Base-by-base conservation (phyloP, 1,284 basidiomycete species). In the Stygiomarasmius scandens region DNA sequence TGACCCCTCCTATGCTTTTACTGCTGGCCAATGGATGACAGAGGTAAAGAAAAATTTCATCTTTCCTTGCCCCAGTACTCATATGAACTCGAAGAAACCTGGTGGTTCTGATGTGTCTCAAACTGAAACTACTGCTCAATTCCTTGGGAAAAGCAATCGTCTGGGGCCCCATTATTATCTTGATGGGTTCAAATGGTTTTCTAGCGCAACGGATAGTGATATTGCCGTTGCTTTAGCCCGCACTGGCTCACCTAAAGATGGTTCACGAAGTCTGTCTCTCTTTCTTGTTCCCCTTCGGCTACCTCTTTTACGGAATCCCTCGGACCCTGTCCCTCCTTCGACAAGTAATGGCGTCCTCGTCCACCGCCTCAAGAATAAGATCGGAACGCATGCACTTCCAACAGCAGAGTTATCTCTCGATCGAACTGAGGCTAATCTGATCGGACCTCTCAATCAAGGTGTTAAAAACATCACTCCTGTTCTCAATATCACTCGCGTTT, bases 1-100 rank as follows among this genome's bases (percentile, higher is more conserved):
- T 4, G 82, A 92, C 67, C 83, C 89, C 1, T 64, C 72, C 0
- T 60, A 71, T 24, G 87, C 88, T 0, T 93, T 86, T 66, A 89
- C 86, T 0, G 83, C 89, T 9, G 92, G 91, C 0, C 90, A 93
- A 72, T 93, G 90, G 89, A 92, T 91, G 90, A 92, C 90, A 2
- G 89, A 91, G 75, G 86, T 81, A 58, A 38, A 23, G 20, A 4
- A 47, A 24, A 24, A 2, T 6, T 36, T 44, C 36, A 11, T 48
- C 29, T 32, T 32, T 32, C 12, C 5, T 32, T 14, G 11, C 9
- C 41, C 38, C 36, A 27, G 3, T 36, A 54, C 64, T 41, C 38
- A 55, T 45, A 25, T 32, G 16, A 38, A 22, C 8, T 36, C 48
- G 14, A 64, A 91, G 84, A 82, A 86, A 22, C 81, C 87, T 4